These are phyloP conservation scores for Filobasidium wieringae DNA, from an alignment of 768 basidiomycete genomes.

Conservation along the genomic window DNA sequence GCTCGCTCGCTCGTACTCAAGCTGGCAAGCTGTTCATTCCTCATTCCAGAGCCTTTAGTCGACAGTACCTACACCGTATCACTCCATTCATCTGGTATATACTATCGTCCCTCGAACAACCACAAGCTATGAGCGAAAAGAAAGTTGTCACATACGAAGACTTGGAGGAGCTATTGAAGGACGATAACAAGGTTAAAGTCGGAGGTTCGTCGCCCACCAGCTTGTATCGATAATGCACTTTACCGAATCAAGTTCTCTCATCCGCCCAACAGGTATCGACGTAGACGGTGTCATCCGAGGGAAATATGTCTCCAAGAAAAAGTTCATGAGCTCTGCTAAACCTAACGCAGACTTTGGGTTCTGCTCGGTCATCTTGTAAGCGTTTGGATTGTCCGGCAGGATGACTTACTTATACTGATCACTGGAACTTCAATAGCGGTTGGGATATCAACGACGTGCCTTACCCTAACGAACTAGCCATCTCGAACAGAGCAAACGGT, in stretches of 20 bases:
- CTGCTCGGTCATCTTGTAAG: slow-evolving; percentile 83
- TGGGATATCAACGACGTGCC: slow-evolving; percentile 87
- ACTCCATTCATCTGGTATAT: too few relatives aligned
- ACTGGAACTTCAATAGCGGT: slow-evolving; percentile 44
- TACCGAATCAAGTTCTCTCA: not conserved
- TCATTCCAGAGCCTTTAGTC: too few relatives aligned
- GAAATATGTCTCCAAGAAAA: slow-evolving; percentile 86
- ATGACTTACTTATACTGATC: not conserved
- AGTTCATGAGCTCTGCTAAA: slow-evolving; percentile 70
- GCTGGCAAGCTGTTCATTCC: too few relatives aligned
- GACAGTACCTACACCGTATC: too few relatives aligned
- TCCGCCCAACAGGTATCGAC: slow-evolving; percentile 31
- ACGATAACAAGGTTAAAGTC: slow-evolving; percentile 81
- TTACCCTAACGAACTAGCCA: slow-evolving; percentile 71
- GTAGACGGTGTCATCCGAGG: slow-evolving; percentile 89
- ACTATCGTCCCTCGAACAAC: too few relatives aligned
- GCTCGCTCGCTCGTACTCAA: too few relatives aligned
- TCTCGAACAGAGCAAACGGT: slow-evolving; percentile 85
- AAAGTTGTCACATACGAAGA: slow-evolving; percentile 46
- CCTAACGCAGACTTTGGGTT: slow-evolving; percentile 54
- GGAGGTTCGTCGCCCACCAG: slow-evolving; percentile 52
- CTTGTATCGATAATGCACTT: not conserved
- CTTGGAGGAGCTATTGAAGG: slow-evolving; percentile 46
- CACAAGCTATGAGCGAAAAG: not conserved
- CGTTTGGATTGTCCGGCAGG: slow-evolving; percentile 10